Conservation (phyloP, 2,329 filamentous ascomycete genomes). For the Penicillium sp. region DNA sequence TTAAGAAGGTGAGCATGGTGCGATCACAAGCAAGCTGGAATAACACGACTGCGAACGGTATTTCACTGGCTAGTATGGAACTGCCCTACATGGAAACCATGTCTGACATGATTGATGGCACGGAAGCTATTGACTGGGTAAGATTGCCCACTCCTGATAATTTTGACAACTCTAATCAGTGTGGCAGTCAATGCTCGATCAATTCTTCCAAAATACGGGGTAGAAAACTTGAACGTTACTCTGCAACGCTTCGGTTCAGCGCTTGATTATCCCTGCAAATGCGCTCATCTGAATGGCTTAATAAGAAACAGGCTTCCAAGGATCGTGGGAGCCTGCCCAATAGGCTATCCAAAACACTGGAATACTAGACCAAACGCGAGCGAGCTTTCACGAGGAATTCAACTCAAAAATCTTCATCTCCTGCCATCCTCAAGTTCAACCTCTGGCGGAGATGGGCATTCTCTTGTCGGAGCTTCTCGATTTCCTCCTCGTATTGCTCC, state of each 20-base stretch:
- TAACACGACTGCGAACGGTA: neutral
- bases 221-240: neutral
- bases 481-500: constrained; percentile 56
- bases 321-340: no score
- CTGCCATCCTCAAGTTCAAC: neutral
- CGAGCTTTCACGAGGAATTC: neutral
- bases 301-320: neutral
- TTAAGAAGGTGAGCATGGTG: neutral
- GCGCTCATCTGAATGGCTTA: neutral
- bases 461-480: constrained; percentile 43
- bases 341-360: neutral
- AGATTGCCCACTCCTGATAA: neutral
- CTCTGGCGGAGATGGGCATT: constrained; percentile 7
- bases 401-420: neutral
- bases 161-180: neutral
- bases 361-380: no score
- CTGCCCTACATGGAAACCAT: constrained; percentile 19
- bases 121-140: constrained; percentile 23
- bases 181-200: constrained; percentile 10
- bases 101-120: constrained; percentile 23
- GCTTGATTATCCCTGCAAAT: no score
- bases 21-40: neutral
- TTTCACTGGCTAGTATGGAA: neutral
- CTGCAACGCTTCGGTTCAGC: neutral
- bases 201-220: constrained; percentile 11